phyloP scores from a whole-genome alignment of 2,329 filamentous ascomycete genomes.

The Fusarium decemcellulare region DNA sequence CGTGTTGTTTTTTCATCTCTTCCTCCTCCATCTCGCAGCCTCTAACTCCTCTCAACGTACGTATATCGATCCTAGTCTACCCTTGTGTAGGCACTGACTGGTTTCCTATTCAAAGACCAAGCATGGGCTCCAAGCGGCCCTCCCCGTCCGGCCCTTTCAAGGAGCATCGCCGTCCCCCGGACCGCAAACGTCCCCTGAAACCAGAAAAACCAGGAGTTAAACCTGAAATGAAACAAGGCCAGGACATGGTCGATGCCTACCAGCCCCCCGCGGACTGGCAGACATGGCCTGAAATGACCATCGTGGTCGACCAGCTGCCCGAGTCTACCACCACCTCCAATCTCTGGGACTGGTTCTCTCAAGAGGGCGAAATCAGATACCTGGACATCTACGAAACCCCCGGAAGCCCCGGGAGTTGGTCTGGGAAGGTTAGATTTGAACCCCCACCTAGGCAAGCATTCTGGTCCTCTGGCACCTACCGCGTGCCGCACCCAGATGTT shows the following conservation, averaged over 20 bases:
- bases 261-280: constrained; percentile 47
- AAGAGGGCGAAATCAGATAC: constrained; percentile 66
- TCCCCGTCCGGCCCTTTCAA: neutral
- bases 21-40: neutral
- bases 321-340: constrained; percentile 54
- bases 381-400: constrained; percentile 65
- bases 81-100: no score
- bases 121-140: constrained; percentile 11
- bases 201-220: neutral
- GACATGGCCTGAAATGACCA: constrained; percentile 51
- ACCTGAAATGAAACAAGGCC: neutral
- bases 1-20: neutral
- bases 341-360: constrained; percentile 67
- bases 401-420: constrained; percentile 39
- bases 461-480: constrained; percentile 58
- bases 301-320: constrained; percentile 54
- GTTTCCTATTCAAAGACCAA: neutral
- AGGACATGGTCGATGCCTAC: neutral
- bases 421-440: constrained; percentile 68
- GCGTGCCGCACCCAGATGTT: constrained; percentile 44
- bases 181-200: neutral
- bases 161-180: neutral
- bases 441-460: constrained; percentile 68
- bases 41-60: neutral
- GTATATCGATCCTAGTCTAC: neutral